Evolutionary conservation across 768 basidiomycete species (phyloP).

Genomic region (Trametes villosa): DNA sequence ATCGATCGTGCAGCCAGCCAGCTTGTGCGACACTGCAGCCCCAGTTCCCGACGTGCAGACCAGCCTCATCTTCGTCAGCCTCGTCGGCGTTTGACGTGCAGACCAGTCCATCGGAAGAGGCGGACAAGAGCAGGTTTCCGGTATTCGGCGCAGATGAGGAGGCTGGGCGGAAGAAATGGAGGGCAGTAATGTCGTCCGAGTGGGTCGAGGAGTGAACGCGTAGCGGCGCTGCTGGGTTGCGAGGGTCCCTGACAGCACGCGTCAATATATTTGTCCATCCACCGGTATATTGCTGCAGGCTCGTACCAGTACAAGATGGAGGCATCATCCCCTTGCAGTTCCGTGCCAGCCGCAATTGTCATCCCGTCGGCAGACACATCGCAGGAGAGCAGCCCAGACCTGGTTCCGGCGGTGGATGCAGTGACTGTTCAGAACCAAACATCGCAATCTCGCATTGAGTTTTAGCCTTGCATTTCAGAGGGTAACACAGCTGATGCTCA

Average conservation of each 20-base stretch:
- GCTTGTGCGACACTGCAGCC: conserved; percentile 80
- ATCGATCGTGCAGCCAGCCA: conserved; percentile 57
- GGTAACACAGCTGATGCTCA: conserved; percentile 41
- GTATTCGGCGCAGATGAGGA: neutral
- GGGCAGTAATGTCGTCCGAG: conserved; percentile 88
- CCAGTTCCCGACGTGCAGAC: conserved; percentile 82
- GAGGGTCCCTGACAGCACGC: conserved; percentile 68
- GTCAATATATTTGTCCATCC: neutral
- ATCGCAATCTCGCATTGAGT: conserved; percentile 31
- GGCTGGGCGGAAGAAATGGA: conserved; percentile 53
- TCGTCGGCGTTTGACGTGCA: conserved; percentile 73
- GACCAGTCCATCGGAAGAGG: conserved; percentile 84
- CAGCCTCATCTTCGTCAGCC: conserved; percentile 87
- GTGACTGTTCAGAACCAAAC: conserved; percentile 28
- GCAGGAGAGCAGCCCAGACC: conserved; percentile 57
- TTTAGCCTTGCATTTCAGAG: conserved; percentile 27
- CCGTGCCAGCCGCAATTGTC: conserved; percentile 83
- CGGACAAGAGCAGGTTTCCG: conserved; percentile 67
- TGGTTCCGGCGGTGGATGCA: conserved; percentile 22
- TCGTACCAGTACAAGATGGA: conserved; percentile 82
- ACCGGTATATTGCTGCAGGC: neutral
- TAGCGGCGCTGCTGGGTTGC: conserved; percentile 70
- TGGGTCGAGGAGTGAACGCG: conserved; percentile 86
- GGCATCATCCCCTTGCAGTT: conserved; percentile 80
- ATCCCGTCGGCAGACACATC: conserved; percentile 73